Evolutionary conservation across 73 alveolate species (phyloP).

Genomic region (Paramecium caudatum): DNA sequence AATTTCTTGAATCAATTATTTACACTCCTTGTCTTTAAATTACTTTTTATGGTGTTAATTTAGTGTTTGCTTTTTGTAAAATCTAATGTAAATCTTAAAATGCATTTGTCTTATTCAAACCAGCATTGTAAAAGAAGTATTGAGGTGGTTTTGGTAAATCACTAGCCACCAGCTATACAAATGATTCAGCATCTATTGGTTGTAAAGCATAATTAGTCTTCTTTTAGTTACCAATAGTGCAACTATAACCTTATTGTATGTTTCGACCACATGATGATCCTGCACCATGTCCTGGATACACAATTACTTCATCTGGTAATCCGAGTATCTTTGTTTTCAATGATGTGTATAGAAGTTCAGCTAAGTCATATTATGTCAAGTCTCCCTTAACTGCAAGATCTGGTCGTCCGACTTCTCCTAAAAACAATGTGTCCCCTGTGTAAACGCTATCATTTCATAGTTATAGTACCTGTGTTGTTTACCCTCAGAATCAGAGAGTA

Average conservation of each 20-base stretch:
- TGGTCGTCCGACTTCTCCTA: conserved; percentile 89
- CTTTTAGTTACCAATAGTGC: conserved; percentile 70
- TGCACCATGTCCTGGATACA: conserved; percentile 91
- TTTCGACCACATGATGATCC: conserved; percentile 84
- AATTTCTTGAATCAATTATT: conserved; percentile 67
- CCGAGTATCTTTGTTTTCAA: conserved; percentile 78
- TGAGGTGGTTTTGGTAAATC: conserved; percentile 76
- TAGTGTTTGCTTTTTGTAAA: conserved; percentile 10
- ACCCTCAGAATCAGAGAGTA: conserved; percentile 59
- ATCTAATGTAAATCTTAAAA: conserved; percentile 45
- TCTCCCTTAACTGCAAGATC: conserved; percentile 85
- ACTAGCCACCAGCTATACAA: conserved; percentile 67
- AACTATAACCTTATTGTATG: conserved; percentile 65
- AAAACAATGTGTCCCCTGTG: conserved; percentile 88
- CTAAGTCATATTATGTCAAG: conserved; percentile 63
- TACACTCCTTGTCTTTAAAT: background rate
- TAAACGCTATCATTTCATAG: conserved; percentile 69
- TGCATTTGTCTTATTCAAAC: conserved; percentile 52
- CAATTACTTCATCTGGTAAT: conserved; percentile 82
- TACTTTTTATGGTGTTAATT: background rate
- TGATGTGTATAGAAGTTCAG: conserved; percentile 73
- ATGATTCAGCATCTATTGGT: conserved; percentile 61
- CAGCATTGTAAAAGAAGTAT: conserved; percentile 78
- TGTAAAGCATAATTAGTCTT: conserved; percentile 72
- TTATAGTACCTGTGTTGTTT: conserved; percentile 60